These are phyloP conservation scores for Tetratostichococcus sp. DNA, from an alignment of 139 green algal genomes.

Conservation along the genomic window DNA sequence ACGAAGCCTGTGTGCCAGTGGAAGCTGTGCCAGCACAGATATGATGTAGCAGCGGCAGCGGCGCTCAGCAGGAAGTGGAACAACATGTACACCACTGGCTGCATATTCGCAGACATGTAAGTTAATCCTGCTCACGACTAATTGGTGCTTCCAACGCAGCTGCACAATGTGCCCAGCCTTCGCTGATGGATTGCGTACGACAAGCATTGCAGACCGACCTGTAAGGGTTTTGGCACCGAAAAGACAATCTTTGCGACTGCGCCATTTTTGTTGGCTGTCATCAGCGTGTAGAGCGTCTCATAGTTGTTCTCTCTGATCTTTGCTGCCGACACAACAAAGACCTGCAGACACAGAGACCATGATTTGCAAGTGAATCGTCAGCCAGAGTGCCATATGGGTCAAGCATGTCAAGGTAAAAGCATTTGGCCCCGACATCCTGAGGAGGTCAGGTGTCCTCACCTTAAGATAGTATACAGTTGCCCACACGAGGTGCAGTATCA, in stretches of 20 bases:
- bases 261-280: not conserved
- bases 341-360: not conserved
- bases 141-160: no score
- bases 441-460: no score
- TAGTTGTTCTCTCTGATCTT: not conserved
- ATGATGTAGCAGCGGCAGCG: not conserved
- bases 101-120: not conserved
- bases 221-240: not conserved
- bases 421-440: not conserved
- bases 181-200: no score
- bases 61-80: not conserved
- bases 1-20: not conserved
- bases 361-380: no score
- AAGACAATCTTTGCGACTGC: not conserved
- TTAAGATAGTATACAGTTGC: slow-evolving; percentile 58
- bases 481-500: slow-evolving; percentile 52
- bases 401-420: not conserved
- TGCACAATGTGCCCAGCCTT: no score
- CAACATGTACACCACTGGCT: not conserved
- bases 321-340: not conserved
- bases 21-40: not conserved
- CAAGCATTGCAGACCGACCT: not conserved
- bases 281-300: not conserved
- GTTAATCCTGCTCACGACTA: no score
- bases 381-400: no score